These are phyloP conservation scores for Phytopythium montanum DNA, from an alignment of 352 stramenopile species.

Conservation along the genomic window DNA sequence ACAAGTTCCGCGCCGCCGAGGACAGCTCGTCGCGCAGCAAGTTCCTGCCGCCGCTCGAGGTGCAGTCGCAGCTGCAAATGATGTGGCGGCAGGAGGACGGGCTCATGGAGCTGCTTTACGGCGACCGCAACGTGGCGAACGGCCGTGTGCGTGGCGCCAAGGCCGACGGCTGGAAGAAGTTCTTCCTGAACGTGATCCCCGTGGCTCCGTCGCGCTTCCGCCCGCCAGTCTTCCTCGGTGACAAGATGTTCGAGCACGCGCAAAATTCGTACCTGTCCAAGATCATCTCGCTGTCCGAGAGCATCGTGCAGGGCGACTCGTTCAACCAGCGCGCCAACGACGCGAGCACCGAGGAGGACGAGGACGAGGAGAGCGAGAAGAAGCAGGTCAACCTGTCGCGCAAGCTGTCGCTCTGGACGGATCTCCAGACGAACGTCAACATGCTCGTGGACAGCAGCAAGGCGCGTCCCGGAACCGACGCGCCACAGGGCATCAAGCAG, in stretches of 20 bases:
- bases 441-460: slow-evolving; percentile 81
- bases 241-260: slow-evolving; percentile 96
- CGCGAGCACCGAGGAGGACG: slow-evolving; percentile 52
- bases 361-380: slow-evolving; percentile 41
- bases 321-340: slow-evolving; percentile 42
- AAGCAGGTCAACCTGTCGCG: slow-evolving; percentile 78
- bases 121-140: slow-evolving; percentile 70
- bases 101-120: slow-evolving; percentile 93
- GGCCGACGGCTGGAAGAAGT: slow-evolving; percentile 88
- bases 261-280: slow-evolving; percentile 96
- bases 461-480: slow-evolving; percentile 57
- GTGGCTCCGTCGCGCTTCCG: slow-evolving; percentile 98
- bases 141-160: slow-evolving; percentile 44
- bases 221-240: slow-evolving; percentile 95
- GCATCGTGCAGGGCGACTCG: slow-evolving; percentile 77
- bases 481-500: slow-evolving; percentile 93
- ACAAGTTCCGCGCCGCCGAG: slow-evolving; percentile 53
- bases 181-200: slow-evolving; percentile 95
- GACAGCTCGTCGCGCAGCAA: slow-evolving; percentile 80
- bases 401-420: slow-evolving; percentile 95
- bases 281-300: slow-evolving; percentile 92
- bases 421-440: slow-evolving; percentile 94
- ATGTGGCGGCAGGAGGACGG: slow-evolving; percentile 94
- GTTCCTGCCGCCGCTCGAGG: slow-evolving; percentile 94
- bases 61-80: slow-evolving; percentile 93